These are phyloP conservation scores for Ceratonia siliqua DNA, from an alignment of 306 rosid species.

Conservation along the genomic window DNA sequence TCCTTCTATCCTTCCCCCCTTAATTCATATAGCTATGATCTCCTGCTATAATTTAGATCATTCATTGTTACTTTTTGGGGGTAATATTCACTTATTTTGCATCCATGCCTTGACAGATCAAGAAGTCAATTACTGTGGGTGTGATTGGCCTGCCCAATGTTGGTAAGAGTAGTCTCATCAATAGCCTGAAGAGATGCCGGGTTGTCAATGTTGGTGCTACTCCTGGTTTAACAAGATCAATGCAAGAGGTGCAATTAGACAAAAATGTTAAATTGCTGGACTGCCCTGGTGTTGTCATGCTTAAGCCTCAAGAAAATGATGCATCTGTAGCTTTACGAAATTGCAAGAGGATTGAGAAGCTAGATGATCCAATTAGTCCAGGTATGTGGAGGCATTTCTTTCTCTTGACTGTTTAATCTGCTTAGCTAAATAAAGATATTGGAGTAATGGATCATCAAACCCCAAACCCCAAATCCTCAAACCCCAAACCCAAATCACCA, in stretches of 20 bases:
- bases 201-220: constrained; percentile 77
- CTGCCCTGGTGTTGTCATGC: constrained; percentile 82
- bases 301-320: constrained; percentile 56
- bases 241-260: constrained; percentile 80
- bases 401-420: background rate
- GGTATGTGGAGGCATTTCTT: constrained; percentile 46
- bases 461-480: no score
- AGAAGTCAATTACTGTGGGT: constrained; percentile 92
- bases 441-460: background rate
- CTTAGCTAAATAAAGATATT: constrained; percentile 11
- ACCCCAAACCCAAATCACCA: no score
- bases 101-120: constrained; percentile 60
- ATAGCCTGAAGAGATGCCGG: constrained; percentile 73
- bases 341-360: constrained; percentile 86
- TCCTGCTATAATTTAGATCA: background rate
- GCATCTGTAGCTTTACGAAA: constrained; percentile 63
- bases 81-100: constrained; percentile 17
- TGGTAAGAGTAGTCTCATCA: constrained; percentile 96
- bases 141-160: constrained; percentile 94
- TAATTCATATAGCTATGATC: background rate
- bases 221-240: constrained; percentile 73
- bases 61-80: background rate
- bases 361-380: constrained; percentile 85
- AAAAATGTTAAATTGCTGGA: constrained; percentile 73
- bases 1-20: background rate